A percentile compares a stretch with the other conserved stretches of the same genome.
phyloP scores from a whole-genome alignment of 768 basidiomycete genomes.

The Xerocomus potaroensis region DNA sequence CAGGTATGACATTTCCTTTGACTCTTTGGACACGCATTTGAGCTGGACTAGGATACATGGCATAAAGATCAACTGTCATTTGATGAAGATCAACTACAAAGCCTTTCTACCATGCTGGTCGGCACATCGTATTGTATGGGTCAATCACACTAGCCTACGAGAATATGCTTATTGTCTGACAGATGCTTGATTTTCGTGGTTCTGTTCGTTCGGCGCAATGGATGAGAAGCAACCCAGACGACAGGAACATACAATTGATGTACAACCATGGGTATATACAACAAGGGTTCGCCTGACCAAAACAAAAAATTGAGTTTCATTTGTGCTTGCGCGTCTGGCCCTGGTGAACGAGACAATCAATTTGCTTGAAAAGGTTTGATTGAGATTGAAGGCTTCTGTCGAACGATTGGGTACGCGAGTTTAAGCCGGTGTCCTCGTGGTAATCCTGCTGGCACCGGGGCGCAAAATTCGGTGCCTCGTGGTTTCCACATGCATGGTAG shows the following conservation, averaged over 20 bases:
- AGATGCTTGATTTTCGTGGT: slow-evolving; percentile 23
- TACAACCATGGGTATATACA: slow-evolving; percentile 4
- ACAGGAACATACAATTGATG: neutral
- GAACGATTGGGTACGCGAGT: neutral
- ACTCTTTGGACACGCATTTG: slow-evolving; percentile 2
- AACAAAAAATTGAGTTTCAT: neutral
- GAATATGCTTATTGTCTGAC: slow-evolving; percentile 13
- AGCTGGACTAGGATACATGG: slow-evolving; percentile 70
- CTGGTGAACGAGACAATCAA: neutral
- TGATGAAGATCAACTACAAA: slow-evolving; percentile 86
- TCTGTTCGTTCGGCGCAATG: slow-evolving; percentile 7
- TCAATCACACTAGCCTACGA: slow-evolving; percentile 1
- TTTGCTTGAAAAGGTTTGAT: slow-evolving; percentile 18
- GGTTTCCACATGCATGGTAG: slow-evolving; percentile 22
- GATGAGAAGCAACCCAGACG: neutral
- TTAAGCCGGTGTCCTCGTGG: slow-evolving; percentile 10
- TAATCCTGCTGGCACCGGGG: slow-evolving; percentile 6
- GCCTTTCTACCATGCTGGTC: slow-evolving; percentile 82
- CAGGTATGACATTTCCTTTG: slow-evolving; percentile 39
- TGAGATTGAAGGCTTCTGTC: neutral
- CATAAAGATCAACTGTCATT: slow-evolving; percentile 84
- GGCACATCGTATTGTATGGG: slow-evolving; percentile 84
- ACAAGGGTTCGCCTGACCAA: neutral
- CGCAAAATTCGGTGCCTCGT: slow-evolving; percentile 21
- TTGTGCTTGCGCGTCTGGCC: neutral